phyloP scores from a whole-genome alignment of 306 rosid species.

The Sophora flavescens region DNA sequence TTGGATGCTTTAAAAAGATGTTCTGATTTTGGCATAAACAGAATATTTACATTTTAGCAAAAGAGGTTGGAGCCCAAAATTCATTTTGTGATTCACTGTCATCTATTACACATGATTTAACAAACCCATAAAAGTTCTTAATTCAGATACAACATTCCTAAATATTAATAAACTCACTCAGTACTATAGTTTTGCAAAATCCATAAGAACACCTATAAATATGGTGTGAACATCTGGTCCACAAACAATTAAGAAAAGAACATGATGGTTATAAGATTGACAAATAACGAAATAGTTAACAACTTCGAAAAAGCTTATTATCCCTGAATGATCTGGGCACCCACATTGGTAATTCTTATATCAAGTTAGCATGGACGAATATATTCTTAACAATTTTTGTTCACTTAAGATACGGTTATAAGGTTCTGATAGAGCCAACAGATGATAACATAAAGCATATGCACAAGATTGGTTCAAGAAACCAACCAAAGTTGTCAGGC shows the following conservation, averaged over 20 bases:
- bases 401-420: conserved; percentile 17
- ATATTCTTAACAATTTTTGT: neutral
- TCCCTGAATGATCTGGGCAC: neutral
- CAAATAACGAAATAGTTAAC: conserved; percentile 6
- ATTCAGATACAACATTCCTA: neutral
- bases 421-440: neutral
- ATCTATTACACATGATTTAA: neutral
- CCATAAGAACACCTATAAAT: no score
- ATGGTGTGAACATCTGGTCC: no score
- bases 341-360: neutral
- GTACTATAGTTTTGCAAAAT: no score
- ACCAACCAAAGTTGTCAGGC: neutral
- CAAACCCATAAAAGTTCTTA: neutral
- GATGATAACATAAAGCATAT: conserved; percentile 13
- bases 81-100: neutral
- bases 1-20: neutral
- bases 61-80: no score
- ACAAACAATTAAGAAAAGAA: no score
- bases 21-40: conserved; percentile 17
- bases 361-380: conserved; percentile 13
- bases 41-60: neutral
- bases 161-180: conserved; percentile 9
- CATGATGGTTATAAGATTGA: neutral
- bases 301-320: neutral
- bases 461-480: conserved; percentile 23